A percentile compares a stretch with the other conserved stretches of the same genome.
Conservation (phyloP, 495 filamentous ascomycete species). For the Chaetomium fimeti region DNA sequence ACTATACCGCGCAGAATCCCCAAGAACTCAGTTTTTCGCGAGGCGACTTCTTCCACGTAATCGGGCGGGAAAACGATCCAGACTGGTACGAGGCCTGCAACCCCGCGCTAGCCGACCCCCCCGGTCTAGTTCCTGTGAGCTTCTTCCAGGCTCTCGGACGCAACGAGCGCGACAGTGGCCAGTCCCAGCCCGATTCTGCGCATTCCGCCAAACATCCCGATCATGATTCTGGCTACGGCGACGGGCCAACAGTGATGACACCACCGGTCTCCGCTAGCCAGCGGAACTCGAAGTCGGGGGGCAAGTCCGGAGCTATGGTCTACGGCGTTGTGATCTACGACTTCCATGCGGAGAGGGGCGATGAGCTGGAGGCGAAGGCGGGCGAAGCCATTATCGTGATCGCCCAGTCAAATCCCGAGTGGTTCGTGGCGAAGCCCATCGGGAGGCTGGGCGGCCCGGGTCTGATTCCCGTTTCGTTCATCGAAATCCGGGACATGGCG, state of each 20-base stretch:
- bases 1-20: constrained; percentile 72
- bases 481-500: constrained; percentile 93
- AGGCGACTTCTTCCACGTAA: constrained; percentile 98
- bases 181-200: constrained; percentile 65
- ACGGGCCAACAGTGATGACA: constrained; percentile 47
- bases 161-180: constrained; percentile 81
- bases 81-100: constrained; percentile 99
- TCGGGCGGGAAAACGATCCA: constrained; percentile 87
- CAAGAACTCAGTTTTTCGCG: constrained; percentile 88
- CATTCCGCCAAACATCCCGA: constrained; percentile 52
- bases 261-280: constrained; percentile 45
- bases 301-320: constrained; percentile 80
- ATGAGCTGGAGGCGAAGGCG: constrained; percentile 90
- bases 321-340: constrained; percentile 97
- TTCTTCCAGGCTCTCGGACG: constrained; percentile 92
- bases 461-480: constrained; percentile 93
- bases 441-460: constrained; percentile 90
- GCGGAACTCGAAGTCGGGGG: constrained; percentile 51
- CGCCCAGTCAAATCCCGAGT: constrained; percentile 98
- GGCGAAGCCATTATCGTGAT: constrained; percentile 98
- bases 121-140: constrained; percentile 86
- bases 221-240: constrained; percentile 81
- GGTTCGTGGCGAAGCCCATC: constrained; percentile 99
- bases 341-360: constrained; percentile 90
- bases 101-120: constrained; percentile 80